Evolutionary conservation across 2,329 filamentous ascomycete species (phyloP).

Genomic region (Pyrenophora seminiperda): DNA sequence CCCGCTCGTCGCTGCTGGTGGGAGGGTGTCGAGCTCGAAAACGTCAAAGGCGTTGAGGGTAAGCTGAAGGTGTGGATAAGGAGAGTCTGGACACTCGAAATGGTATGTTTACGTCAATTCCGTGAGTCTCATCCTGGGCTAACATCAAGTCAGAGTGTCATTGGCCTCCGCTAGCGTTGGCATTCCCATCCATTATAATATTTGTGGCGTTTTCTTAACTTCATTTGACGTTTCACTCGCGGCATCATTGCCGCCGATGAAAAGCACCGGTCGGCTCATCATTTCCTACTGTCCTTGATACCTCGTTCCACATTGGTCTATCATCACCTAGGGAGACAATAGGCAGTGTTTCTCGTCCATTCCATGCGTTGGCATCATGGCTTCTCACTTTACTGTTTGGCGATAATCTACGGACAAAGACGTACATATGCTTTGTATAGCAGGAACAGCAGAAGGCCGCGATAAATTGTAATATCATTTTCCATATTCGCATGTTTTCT

Average conservation of each 20-base stretch:
- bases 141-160: slow-evolving; percentile 68
- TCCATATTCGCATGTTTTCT: not conserved
- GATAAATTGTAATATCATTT: slow-evolving; percentile 25
- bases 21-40: slow-evolving; percentile 91
- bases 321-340: slow-evolving; percentile 10
- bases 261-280: slow-evolving; percentile 18
- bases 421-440: slow-evolving; percentile 25
- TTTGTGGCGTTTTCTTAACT: slow-evolving; percentile 15
- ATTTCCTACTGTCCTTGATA: slow-evolving; percentile 34
- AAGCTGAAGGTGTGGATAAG: slow-evolving; percentile 98
- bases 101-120: slow-evolving; percentile 58
- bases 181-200: slow-evolving; percentile 23
- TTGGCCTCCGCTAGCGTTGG: slow-evolving; percentile 70
- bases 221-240: slow-evolving; percentile 10
- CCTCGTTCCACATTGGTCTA: slow-evolving; percentile 25
- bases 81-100: slow-evolving; percentile 97
- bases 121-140: slow-evolving; percentile 7
- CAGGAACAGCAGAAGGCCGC: slow-evolving; percentile 8
- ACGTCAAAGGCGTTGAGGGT: slow-evolving; percentile 88
- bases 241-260: slow-evolving; percentile 15
- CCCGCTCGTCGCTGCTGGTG: slow-evolving; percentile 97
- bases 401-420: slow-evolving; percentile 10
- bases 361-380: slow-evolving; percentile 22
- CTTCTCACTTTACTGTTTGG: slow-evolving; percentile 14
- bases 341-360: slow-evolving; percentile 33